Base-by-base conservation (phyloP, 208 protist genomes). In the Novymonas esmeraldas region DNA sequence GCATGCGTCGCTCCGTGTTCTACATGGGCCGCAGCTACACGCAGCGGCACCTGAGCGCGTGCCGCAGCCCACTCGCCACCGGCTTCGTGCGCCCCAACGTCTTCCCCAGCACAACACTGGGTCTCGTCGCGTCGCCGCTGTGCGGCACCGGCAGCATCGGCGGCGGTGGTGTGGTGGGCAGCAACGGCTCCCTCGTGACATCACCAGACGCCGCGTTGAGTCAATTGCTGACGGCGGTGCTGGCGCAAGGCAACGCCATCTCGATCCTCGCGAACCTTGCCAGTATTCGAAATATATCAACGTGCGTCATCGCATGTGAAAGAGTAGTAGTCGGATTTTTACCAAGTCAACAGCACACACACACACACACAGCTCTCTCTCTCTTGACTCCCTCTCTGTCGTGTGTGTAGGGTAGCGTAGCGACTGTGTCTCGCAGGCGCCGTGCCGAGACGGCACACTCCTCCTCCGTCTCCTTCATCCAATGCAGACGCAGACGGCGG, bases 1-100 rank as follows among this genome's bases (percentile, higher is more conserved):
- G n/a, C n/a, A n/a, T n/a, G n/a, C n/a, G n/a, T n/a, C 83, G 87
- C 24, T 78, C 75, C 34, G 67, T 90, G 6, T 91, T 90, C 44
- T 96, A 93, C 65, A 96, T 96, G 92, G 92, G 92, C 6, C 84
- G 80, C 26, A 58, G 55, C 62, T 86, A 91, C 59, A 94, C 89
- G 16, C 81, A 69, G 79, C 89, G 89, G 0, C 92, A 96, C 75
- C 64, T 96, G 38, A 96, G 95, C 51, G 77, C 84, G 0, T 80
- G 69, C 22, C 82, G 73, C 63, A 96, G 92, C 68, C 89, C 92
- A 0, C 73, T 96, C 33, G 45, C 79, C 24, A 92, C 84, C 3
- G 92, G 92, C 38, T 96, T 82, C 56, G 83, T 96, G 10, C 84
- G 92, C 0, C 83, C 89, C 6, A 89, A 80, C 39, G 26, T 73